These are phyloP conservation scores for Halophytophthora batemanensis DNA, from an alignment of 352 stramenopile species.

Conservation along the genomic window DNA sequence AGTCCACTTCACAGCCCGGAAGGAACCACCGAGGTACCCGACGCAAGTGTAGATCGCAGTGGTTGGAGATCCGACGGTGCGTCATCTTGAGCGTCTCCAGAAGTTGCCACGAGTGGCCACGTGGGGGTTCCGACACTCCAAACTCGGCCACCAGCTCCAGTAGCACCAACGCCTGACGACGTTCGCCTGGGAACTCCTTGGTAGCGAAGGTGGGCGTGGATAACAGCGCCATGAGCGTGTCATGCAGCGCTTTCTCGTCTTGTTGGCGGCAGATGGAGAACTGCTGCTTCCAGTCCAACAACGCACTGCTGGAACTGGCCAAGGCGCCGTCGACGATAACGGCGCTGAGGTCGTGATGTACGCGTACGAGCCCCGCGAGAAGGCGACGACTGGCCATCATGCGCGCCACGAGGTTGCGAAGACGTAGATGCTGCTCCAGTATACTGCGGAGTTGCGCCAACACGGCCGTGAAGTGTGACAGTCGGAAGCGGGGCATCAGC, in stretches of 20 bases:
- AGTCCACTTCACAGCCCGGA: conserved; percentile 45
- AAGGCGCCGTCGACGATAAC: conserved; percentile 29
- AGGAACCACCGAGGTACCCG: conserved; percentile 65
- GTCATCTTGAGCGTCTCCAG: conserved; percentile 65
- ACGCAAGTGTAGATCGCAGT: conserved; percentile 42
- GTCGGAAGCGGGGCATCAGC: conserved; percentile 21
- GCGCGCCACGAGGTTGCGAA: conserved; percentile 33
- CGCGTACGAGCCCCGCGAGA: conserved; percentile 28
- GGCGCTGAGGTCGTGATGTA: conserved; percentile 41
- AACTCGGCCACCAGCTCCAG: conserved; percentile 58
- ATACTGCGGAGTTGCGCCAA: conserved; percentile 40
- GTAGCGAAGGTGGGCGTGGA: conserved; percentile 48
- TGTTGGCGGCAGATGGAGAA: conserved; percentile 43
- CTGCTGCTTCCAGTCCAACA: conserved; percentile 49
- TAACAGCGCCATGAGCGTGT: conserved; percentile 50
- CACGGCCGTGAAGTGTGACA: conserved; percentile 39
- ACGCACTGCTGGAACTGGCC: conserved; percentile 21
- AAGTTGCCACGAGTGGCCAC: conserved; percentile 43
- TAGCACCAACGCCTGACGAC: conserved; percentile 51
- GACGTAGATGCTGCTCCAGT: conserved; percentile 40
- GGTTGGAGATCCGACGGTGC: conserved; percentile 51
- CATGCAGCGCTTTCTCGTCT: conserved; percentile 57
- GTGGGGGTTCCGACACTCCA: conserved; percentile 24
- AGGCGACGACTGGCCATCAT: conserved; percentile 42
- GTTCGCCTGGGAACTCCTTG: conserved; percentile 51